Percentiles rank a stretch among this genome's conserved stretches.
phyloP scores from a whole-genome alignment of 352 stramenopile genomes.

The Thalassiosira sp. region DNA sequence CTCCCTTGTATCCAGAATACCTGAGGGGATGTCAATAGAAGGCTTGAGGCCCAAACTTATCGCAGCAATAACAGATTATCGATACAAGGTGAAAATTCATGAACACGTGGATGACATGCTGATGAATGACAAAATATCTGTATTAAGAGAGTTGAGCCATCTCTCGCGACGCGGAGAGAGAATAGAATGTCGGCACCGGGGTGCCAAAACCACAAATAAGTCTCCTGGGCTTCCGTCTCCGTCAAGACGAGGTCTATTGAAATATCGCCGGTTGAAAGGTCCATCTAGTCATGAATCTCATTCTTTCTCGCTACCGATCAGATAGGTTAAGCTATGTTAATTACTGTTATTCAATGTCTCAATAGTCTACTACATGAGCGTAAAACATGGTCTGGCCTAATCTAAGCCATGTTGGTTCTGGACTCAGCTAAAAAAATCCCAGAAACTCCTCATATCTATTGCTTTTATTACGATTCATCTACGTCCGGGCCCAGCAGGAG shows the following conservation, averaged over 20 bases:
- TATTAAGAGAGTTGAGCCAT: conserved; percentile 70
- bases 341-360: no score
- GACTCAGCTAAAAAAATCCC: no score
- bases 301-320: conserved; percentile 34
- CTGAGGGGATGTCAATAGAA: conserved; percentile 75
- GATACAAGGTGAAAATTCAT: conserved; percentile 75
- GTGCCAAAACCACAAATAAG: background rate
- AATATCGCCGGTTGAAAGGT: conserved; percentile 9
- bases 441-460: no score
- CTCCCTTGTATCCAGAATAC: conserved; percentile 68
- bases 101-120: conserved; percentile 51
- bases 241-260: conserved; percentile 11
- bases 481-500: background rate
- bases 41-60: conserved; percentile 73
- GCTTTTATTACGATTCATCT: no score
- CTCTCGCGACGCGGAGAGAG: conserved; percentile 59
- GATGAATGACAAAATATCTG: conserved; percentile 59
- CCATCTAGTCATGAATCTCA: background rate
- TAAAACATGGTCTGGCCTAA: no score
- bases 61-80: conserved; percentile 75
- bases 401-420: no score
- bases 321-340: no score
- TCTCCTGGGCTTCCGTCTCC: background rate
- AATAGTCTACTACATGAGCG: no score
- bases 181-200: conserved; percentile 1